Percentiles rank a stretch among this genome's conserved stretches.
Evolutionary conservation across 768 basidiomycete genomes (phyloP).

Genomic region (Rickenella mellea): DNA sequence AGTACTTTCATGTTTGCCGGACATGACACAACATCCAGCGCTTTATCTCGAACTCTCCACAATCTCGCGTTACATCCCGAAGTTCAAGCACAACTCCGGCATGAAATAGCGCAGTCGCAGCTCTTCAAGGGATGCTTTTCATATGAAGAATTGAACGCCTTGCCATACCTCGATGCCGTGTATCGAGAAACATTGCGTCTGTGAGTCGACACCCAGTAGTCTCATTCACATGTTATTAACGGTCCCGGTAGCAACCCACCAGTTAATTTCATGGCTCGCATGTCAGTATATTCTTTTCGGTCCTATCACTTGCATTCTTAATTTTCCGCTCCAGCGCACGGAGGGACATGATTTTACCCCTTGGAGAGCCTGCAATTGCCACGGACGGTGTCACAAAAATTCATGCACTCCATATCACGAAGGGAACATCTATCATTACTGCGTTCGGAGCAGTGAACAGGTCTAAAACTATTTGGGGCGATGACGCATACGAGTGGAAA

Average conservation of each 20-base stretch:
- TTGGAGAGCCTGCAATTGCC: constrained; percentile 1
- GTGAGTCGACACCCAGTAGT: background rate
- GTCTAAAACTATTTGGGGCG: constrained; percentile 28
- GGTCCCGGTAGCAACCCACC: background rate
- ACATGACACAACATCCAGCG: constrained; percentile 2
- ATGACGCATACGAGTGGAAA: constrained; percentile 39
- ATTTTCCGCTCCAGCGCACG: background rate
- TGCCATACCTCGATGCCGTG: constrained; percentile 5
- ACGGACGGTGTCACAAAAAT: constrained; percentile 1
- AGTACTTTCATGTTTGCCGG: constrained; percentile 14
- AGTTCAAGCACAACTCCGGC: background rate
- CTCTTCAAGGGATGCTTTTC: background rate
- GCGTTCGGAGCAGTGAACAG: background rate
- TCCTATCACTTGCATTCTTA: background rate
- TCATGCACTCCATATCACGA: constrained; percentile 2
- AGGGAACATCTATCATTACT: background rate
- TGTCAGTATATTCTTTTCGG: background rate
- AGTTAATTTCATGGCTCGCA: background rate
- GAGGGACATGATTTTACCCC: constrained; percentile 4
- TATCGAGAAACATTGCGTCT: constrained; percentile 6
- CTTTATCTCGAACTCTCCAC: constrained; percentile 3
- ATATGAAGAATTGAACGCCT: background rate
- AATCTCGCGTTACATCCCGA: constrained; percentile 2
- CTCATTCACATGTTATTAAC: background rate
- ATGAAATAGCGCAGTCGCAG: background rate